Percentiles rank a stretch among this genome's conserved stretches.
These are phyloP conservation scores for Batkoa obscura DNA, from an alignment of 371 early-diverging fungal genomes.

Conservation along the genomic window DNA sequence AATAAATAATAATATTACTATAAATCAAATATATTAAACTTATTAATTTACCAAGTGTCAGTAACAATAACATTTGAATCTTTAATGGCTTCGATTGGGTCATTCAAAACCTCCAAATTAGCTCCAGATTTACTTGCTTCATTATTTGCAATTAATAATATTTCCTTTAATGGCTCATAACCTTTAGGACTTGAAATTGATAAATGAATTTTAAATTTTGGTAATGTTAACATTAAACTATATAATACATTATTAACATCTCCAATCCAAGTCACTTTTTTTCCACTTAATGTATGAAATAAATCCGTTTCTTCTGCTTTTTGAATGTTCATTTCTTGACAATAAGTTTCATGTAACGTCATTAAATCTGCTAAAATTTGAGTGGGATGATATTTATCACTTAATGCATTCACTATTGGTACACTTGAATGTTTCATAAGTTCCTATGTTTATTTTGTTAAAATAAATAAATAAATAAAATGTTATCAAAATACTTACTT, in stretches of 20 bases:
- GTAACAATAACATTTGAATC: constrained; percentile 80
- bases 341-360: constrained; percentile 69
- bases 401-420: constrained; percentile 88
- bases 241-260: constrained; percentile 91
- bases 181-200: constrained; percentile 67
- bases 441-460: constrained; percentile 23
- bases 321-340: constrained; percentile 6
- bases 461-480: neutral
- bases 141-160: constrained; percentile 33
- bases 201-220: constrained; percentile 68
- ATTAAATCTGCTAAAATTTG: constrained; percentile 89
- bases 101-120: constrained; percentile 31
- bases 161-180: constrained; percentile 48
- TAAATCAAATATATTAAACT: neutral
- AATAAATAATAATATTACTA: neutral
- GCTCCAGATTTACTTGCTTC: constrained; percentile 26
- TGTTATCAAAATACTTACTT: constrained; percentile 18
- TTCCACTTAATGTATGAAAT: constrained; percentile 31
- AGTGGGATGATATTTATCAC: constrained; percentile 84
- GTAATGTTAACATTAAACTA: constrained; percentile 68
- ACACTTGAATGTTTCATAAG: constrained; percentile 71
- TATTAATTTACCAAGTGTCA: constrained; percentile 69
- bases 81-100: constrained; percentile 57
- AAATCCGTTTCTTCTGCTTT: constrained; percentile 13
- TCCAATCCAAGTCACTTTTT: constrained; percentile 89